Base-by-base conservation (phyloP, 2,329 filamentous ascomycete genomes). In the Penicillium sp. region DNA sequence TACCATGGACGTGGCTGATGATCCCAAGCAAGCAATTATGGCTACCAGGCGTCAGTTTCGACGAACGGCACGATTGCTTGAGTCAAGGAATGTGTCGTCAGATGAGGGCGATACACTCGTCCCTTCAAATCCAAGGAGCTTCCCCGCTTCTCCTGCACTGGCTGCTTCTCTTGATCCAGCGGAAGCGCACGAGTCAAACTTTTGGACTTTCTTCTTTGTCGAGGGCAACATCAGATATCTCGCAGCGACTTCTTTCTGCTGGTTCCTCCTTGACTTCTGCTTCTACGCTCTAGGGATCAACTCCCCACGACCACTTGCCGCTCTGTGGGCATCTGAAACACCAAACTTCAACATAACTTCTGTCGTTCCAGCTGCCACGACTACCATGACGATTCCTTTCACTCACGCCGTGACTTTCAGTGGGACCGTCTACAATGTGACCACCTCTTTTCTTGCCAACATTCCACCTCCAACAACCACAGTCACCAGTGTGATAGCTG, bases 1-100 rank as follows among this genome's bases (percentile, higher is more conserved):
- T 74, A 86, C 83, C 14, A 79, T 86, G 31, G 86, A 88, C 65
- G 85, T 88, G 17, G 15, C 43, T 37, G 35, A 55, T 35, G 49
- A 60, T 31, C 58, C 55, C 10, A 25, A 37, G 15, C 51, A 58
- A n/a, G 51, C 37, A 28, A 20, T 50, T 20, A 49, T 42, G 15
- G 42, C 54, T 10, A 57, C 28, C 17, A 58, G 48, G 49, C 55
- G 38, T 38, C 55, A 22, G 14, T 54, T 39, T 31, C 56, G 28
- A 12, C 42, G 42, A 11, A 55, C 54, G 12, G 54, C n/a, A 12
- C 43, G 15, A 11, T 39, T 55, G 17, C 17, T 55, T 6, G 54
- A 55, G 42, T 49, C 52, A 3, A 7, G 6, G 10, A 42, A 42
- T 12, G 38, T 25, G 14, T 42, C 51, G 17, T 34, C 37, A 12